Evolutionary conservation across 768 basidiomycete genomes (phyloP).

Genomic region (Saitozyma podzolica): DNA sequence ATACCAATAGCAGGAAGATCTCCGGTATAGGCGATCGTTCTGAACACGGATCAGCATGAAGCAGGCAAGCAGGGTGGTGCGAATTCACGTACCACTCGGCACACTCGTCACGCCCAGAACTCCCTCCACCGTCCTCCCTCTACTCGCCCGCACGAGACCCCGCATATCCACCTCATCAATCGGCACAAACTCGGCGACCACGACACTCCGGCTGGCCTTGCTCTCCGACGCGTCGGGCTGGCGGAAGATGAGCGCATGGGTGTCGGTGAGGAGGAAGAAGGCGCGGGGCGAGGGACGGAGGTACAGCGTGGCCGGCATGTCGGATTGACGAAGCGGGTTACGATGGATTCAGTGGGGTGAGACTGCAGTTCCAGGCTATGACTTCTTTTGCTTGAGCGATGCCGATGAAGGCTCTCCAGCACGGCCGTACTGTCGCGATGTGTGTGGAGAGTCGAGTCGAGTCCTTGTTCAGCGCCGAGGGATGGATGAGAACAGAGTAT

Average conservation of each 20-base stretch:
- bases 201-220: slow-evolving; percentile 49
- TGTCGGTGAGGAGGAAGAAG: slow-evolving; percentile 41
- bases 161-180: slow-evolving; percentile 70
- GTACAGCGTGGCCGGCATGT: slow-evolving; percentile 47
- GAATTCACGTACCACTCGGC: slow-evolving; percentile 45
- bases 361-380: too few relatives aligned
- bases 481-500: too few relatives aligned
- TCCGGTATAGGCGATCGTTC: slow-evolving; percentile 45
- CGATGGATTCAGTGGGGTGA: background rate
- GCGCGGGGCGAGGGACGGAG: slow-evolving; percentile 44
- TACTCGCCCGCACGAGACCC: slow-evolving; percentile 67
- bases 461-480: too few relatives aligned
- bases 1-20: slow-evolving; percentile 80
- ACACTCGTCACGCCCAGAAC: slow-evolving; percentile 61
- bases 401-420: too few relatives aligned
- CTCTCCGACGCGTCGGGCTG: slow-evolving; percentile 40
- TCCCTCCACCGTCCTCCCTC: slow-evolving; percentile 74
- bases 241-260: slow-evolving; percentile 47
- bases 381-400: too few relatives aligned
- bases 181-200: slow-evolving; percentile 81
- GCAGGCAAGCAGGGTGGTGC: background rate
- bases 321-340: background rate
- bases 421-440: too few relatives aligned
- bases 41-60: slow-evolving; percentile 13
- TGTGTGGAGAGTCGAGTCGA: too few relatives aligned